phyloP scores from a whole-genome alignment of 495 filamentous ascomycete genomes.

The Barbatosphaeria neglecta region DNA sequence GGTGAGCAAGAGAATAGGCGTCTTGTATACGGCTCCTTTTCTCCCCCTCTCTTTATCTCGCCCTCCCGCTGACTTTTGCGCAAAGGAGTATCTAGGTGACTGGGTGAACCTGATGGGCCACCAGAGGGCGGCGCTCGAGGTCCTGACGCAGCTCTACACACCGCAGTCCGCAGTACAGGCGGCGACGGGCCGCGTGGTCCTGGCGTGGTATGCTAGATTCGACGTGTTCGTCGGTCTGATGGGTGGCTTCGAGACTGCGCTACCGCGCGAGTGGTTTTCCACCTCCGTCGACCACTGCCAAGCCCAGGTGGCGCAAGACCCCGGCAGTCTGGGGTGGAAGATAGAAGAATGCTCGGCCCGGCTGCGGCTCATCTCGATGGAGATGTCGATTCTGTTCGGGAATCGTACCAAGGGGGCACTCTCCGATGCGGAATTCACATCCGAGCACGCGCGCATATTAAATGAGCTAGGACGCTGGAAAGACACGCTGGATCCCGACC shows the following conservation, averaged over 20 bases:
- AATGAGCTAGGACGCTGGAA: conserved; percentile 45
- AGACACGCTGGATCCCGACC: conserved; percentile 41
- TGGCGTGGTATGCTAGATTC: conserved; percentile 82
- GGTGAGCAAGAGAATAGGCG: conserved; percentile 45
- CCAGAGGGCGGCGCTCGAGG: conserved; percentile 75
- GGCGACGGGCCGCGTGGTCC: conserved; percentile 54
- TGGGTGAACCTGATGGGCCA: conserved; percentile 88
- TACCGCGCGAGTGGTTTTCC: conserved; percentile 74
- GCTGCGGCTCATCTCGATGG: conserved; percentile 62
- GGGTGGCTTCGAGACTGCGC: conserved; percentile 61
- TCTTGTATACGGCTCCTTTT: neutral
- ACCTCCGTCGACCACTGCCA: conserved; percentile 50
- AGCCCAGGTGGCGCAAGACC: conserved; percentile 45
- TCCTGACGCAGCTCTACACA: conserved; percentile 67
- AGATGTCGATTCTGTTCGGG: conserved; percentile 71
- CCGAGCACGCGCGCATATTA: conserved; percentile 46
- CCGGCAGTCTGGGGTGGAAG: conserved; percentile 51
- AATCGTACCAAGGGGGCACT: conserved; percentile 52
- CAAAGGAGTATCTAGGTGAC: conserved; percentile 85
- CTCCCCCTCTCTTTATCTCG: conserved; percentile 1
- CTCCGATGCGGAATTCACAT: conserved; percentile 49
- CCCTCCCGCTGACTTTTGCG: conserved; percentile 3
- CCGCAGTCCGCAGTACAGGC: conserved; percentile 64
- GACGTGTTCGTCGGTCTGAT: conserved; percentile 77
- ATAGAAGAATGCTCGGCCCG: conserved; percentile 52